Conservation (phyloP, 1,284 basidiomycete genomes). For the Irpex rosettiformis region DNA sequence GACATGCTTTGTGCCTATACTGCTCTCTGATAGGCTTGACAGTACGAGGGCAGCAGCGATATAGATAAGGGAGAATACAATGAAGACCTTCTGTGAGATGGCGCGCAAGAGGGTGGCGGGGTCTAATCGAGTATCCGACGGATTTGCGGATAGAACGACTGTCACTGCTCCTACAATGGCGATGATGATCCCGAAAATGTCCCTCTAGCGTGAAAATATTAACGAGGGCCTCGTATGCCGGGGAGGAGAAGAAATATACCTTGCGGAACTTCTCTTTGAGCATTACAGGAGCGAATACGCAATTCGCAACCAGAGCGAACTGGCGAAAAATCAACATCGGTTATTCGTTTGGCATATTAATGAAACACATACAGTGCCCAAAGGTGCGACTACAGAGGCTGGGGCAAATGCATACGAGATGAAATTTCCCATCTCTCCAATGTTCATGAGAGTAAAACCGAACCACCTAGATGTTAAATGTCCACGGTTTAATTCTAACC, state of each 20-base stretch:
- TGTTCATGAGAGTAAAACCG: conserved; percentile 85
- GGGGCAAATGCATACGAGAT: conserved; percentile 88
- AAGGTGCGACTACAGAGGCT: conserved; percentile 91
- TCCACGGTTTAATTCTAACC: neutral
- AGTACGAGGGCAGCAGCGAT: conserved; percentile 54
- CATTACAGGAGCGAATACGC: conserved; percentile 88
- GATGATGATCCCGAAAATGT: conserved; percentile 84
- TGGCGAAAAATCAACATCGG: conserved; percentile 27
- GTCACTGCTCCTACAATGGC: conserved; percentile 85
- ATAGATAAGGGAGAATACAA: conserved; percentile 71
- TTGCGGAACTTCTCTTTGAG: conserved; percentile 76
- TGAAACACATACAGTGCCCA: conserved; percentile 74
- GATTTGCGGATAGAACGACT: conserved; percentile 82
- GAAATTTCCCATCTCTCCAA: conserved; percentile 93
- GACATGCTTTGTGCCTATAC: conserved; percentile 65
- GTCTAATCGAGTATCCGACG: conserved; percentile 67
- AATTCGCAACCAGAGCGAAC: conserved; percentile 93
- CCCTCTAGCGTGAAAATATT: conserved; percentile 47
- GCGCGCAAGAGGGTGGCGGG: conserved; percentile 69
- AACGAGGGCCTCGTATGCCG: neutral
- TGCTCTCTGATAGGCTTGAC: conserved; percentile 56
- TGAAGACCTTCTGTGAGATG: conserved; percentile 67
- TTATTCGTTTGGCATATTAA: neutral
- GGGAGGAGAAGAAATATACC: conserved; percentile 33
- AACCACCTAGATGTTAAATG: conserved; percentile 67